Conservation (phyloP, 2,329 filamentous ascomycete species). For the Xylariaceae sp. region DNA sequence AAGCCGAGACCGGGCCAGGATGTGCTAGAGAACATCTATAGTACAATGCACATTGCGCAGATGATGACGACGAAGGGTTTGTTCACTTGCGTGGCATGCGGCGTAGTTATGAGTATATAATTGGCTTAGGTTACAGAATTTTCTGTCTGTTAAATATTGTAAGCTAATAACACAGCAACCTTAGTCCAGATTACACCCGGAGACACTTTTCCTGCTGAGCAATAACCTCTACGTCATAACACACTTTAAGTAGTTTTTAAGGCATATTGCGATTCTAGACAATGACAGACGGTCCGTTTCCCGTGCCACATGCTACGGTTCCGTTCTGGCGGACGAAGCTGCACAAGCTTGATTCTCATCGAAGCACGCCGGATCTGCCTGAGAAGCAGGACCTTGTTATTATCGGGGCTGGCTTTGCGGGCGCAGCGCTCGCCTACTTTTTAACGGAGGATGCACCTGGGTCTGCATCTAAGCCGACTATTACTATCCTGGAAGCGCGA, state of each 20-base stretch:
- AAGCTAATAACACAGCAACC: neutral
- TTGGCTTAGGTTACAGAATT: too few species aligned
- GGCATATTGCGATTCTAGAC: too few species aligned
- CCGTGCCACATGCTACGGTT: conserved; percentile 43
- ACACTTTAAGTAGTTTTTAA: too few species aligned
- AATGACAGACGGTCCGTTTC: conserved; percentile 22
- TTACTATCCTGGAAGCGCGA: conserved; percentile 39
- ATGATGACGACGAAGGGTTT: neutral
- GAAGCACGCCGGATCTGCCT: conserved; percentile 55
- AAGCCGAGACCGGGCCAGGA: neutral
- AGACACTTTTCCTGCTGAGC: neutral
- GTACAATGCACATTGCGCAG: too few species aligned
- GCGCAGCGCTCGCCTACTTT: conserved; percentile 54
- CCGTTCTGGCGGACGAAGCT: conserved; percentile 63
- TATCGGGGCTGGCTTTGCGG: conserved; percentile 61
- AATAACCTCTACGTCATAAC: too few species aligned
- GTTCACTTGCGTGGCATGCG: neutral
- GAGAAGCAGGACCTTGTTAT: conserved; percentile 54
- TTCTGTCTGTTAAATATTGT: neutral
- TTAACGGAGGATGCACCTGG: conserved; percentile 45
- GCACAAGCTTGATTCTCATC: conserved; percentile 55
- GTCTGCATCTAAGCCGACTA: conserved; percentile 20
- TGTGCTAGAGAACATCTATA: too few species aligned
- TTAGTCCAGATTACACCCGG: neutral
- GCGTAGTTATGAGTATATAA: too few species aligned